Base-by-base conservation (phyloP, 768 basidiomycete species). In the Lentinula sp. region DNA sequence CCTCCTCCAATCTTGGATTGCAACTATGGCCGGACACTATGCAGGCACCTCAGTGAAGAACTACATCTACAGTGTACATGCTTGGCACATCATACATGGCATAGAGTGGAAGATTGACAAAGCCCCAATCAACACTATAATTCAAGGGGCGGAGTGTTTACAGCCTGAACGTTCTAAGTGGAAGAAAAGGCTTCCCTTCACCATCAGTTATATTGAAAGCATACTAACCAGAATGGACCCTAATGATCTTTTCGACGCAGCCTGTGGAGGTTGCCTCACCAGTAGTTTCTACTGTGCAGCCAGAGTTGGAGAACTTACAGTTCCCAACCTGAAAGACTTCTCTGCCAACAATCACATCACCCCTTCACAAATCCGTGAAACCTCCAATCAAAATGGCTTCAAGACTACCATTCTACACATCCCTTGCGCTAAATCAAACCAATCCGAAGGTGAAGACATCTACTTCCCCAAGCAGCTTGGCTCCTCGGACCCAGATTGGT, bases 201-300 rank as follows among this genome's bases (percentile, higher is more conserved):
- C 72, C 0, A 36, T n/a, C 1, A 16, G 16, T 6, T 7, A 43
- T 16, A 43, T 43, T 18, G 13, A 13, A 15, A n/a, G 16, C 2
- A 3, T 43, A 6, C 6, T 43, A 6, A 43, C 4, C n/a, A 15
- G 4, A 0, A 68, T 81, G 1, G 57, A 76, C 59, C 65, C 73
- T 0, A 5, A 16, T 1, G 7, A 36, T 5, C 73, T 73, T 0
- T 63, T 78, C 0, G 69, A 79, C 33, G 69, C 71, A 0, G 72
- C 81, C 0, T 67, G 74, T 0, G 75, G 60, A 16, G 73, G 77
- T 0, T 79, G 76, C 60, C 71, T 78, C 3, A 74, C 74, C 4
- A 77, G 72, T 0, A 65, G 66, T 3, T 80, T 81, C 63, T 82
- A 67, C 18, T 45, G 70, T 0, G 68, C 67, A 0, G 71, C 73